Conservation (phyloP, 2,329 filamentous ascomycete species). For the Penicillium hordei region DNA sequence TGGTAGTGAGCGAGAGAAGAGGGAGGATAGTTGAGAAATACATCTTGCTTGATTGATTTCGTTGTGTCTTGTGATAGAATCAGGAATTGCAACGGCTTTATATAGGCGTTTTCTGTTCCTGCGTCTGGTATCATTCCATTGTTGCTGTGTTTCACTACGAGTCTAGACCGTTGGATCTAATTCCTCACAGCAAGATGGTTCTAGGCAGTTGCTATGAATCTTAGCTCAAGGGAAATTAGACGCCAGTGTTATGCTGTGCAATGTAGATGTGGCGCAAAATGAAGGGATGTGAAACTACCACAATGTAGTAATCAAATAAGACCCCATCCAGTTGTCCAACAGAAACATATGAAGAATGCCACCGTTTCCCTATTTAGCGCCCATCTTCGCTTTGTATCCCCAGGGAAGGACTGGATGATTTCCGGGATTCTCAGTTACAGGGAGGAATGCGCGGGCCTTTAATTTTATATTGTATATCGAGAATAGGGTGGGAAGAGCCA, state of each 20-base stretch:
- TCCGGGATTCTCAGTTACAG: not conserved
- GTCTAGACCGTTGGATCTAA: not conserved
- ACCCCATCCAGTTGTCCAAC: not conserved
- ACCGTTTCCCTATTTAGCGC: not conserved
- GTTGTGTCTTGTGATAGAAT: not conserved
- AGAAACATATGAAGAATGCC: slow-evolving; percentile 7
- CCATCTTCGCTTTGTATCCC: not conserved
- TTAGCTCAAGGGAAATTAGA: not conserved
- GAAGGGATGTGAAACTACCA: slow-evolving; percentile 5
- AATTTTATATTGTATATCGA: not conserved
- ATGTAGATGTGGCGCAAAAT: not conserved
- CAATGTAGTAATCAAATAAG: not conserved
- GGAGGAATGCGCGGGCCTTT: slow-evolving; percentile 7
- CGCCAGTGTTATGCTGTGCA: not conserved
- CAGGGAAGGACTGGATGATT: not conserved
- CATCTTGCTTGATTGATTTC: slow-evolving; percentile 8
- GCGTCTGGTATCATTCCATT: not conserved
- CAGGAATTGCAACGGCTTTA: not conserved
- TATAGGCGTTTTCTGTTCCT: not conserved
- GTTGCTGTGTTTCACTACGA: not conserved
- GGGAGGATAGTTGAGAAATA: slow-evolving; percentile 11
- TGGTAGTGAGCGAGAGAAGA: slow-evolving; percentile 3
- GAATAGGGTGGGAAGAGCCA: not conserved
- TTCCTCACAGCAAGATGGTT: not conserved
- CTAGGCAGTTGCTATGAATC: not conserved